Evolutionary conservation across 345 rosid genomes (phyloP), one percentile per base, ranked within the genome.

Genomic region (Noccaea caerulescens): DNA sequence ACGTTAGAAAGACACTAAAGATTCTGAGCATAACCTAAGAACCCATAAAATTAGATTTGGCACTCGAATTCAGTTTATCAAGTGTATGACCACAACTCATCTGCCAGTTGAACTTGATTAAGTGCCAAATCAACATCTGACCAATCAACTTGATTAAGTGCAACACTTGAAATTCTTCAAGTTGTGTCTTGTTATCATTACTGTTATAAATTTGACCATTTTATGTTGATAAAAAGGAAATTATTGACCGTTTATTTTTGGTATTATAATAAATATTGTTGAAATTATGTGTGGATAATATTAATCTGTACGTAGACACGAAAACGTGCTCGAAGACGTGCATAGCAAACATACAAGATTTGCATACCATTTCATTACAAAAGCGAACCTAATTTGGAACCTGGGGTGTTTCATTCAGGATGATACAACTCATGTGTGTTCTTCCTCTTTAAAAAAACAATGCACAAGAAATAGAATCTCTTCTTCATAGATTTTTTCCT

Each of bases 301-400:
- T 27, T 27, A 57, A 39, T 60, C 62, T 66, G 44, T 47, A 16
- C 16, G 47, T 38, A 73, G 64, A 43, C 63, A 69, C 18, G 44
- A 47, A 70, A 69, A 56, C 71, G 70, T 76, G 79, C 44, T 39
- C 32, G 7, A 62, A 68, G 79, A 68, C 74, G 69, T 68, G 79
- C 74, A 69, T 54, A 76, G 60, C 79, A 69, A 45, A 55, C 63
- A 61, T 60, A 43, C 55, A 58, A 41, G 20, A 58, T 59, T 43
- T 59, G 57, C 54, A 34, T 12, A 61, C 27, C 43, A 33, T n/a
- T 43, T 68, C 61, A n/a, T 34, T 43, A 51, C 68, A 52, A 53
- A 54, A 54, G 37, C 36, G 27, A 16, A 61, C 51, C 14, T 14
- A 43, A 18, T 58, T 58, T 66, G 62, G 72, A 42, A 57, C 33